Percentiles rank a stretch among this genome's conserved stretches.
phyloP scores from a whole-genome alignment of 768 basidiomycete species.

The Neoboletus subvelutipes region DNA sequence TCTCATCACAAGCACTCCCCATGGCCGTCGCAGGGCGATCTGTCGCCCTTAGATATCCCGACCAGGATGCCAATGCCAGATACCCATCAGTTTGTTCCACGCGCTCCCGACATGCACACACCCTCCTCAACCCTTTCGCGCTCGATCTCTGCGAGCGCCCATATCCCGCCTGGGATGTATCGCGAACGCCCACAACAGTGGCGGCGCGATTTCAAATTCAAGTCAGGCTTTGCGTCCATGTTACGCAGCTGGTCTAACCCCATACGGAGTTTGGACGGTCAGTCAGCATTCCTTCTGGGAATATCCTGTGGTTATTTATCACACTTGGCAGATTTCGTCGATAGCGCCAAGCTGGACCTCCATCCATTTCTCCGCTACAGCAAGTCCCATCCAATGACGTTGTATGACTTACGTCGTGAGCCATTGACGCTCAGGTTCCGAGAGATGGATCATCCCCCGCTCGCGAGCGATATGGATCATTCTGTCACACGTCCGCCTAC shows the following conservation, averaged over 20 bases:
- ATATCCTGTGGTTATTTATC: neutral
- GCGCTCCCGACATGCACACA: constrained; percentile 22
- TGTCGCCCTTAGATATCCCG: constrained; percentile 21
- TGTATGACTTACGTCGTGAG: constrained; percentile 50
- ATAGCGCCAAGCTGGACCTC: constrained; percentile 28
- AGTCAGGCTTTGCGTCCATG: constrained; percentile 30
- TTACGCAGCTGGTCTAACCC: constrained; percentile 24
- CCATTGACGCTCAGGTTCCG: constrained; percentile 44
- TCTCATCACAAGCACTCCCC: constrained; percentile 3
- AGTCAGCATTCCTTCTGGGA: constrained; percentile 2
- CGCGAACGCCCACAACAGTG: constrained; percentile 29
- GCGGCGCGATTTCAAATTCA: constrained; percentile 35
- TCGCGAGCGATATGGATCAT: constrained; percentile 51
- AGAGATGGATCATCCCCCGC: constrained; percentile 42
- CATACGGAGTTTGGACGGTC: constrained; percentile 16
- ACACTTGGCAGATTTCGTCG: constrained; percentile 14
- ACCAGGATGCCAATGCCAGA: constrained; percentile 24
- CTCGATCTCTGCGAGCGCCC: constrained; percentile 14
- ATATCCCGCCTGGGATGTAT: constrained; percentile 9
- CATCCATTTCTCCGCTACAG: constrained; percentile 26
- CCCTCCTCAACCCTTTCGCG: constrained; percentile 27
- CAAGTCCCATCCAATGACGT: constrained; percentile 37
- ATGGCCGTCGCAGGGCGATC: constrained; percentile 21
- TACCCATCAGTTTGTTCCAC: constrained; percentile 14
- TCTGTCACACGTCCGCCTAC: constrained; percentile 53